Evolutionary conservation across 192 early-diverging fungal genomes (phyloP).

Genomic region (Chytriomyces sp.): DNA sequence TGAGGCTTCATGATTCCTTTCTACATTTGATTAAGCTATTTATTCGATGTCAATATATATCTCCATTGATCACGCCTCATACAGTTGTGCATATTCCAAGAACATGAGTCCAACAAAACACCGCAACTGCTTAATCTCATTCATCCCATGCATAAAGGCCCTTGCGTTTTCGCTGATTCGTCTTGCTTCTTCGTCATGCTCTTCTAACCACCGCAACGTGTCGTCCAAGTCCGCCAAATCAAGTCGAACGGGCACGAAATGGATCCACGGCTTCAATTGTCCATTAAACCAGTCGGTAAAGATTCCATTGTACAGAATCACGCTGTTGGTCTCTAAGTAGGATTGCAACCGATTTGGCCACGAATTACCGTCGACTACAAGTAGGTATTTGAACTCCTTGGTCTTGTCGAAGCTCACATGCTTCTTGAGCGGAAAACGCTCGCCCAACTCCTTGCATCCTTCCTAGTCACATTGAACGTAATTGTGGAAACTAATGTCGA

Average conservation of each 20-base stretch:
- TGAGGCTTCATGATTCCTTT: no score
- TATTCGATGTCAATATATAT: no score
- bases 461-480: neutral
- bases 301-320: no score
- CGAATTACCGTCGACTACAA: conserved; percentile 16
- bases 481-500: neutral
- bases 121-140: neutral
- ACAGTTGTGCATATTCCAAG: conserved; percentile 16
- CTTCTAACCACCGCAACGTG: neutral
- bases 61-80: no score
- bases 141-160: neutral
- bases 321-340: conserved; percentile 12
- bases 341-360: conserved; percentile 3
- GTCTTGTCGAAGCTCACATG: conserved; percentile 14
- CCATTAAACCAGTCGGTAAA: conserved; percentile 22
- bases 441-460: neutral
- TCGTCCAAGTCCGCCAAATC: conserved; percentile 28
- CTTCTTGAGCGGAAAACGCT: neutral
- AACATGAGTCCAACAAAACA: conserved; percentile 1
- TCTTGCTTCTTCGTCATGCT: conserved; percentile 7
- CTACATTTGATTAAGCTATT: no score
- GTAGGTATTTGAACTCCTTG: conserved; percentile 19
- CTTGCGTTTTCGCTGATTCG: conserved; percentile 5
- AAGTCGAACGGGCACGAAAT: conserved; percentile 23
- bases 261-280: conserved; percentile 21